phyloP scores from a whole-genome alignment of 371 early-diverging fungal species.

The Syncephalastrum racemosum region DNA sequence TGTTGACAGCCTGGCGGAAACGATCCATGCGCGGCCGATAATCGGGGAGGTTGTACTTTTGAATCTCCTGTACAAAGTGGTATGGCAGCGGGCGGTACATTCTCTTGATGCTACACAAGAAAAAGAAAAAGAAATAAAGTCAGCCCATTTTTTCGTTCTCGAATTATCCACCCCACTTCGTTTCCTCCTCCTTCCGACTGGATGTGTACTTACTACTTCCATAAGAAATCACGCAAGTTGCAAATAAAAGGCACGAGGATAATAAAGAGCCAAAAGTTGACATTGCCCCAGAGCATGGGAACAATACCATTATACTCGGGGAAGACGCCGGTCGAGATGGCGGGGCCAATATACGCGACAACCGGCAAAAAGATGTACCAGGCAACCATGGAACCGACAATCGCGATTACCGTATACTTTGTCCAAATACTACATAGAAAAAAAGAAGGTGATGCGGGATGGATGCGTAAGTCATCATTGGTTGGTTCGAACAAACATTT shows the following conservation, averaged over 20 bases:
- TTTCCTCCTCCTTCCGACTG: too few relatives aligned
- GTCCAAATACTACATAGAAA: constrained; percentile 70
- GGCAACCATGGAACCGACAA: constrained; percentile 82
- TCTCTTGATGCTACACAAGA: constrained; percentile 63
- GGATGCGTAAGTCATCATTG: too few relatives aligned
- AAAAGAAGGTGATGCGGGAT: background rate
- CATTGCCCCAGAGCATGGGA: constrained; percentile 70
- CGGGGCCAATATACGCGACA: constrained; percentile 82
- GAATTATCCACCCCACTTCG: background rate
- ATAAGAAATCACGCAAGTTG: constrained; percentile 83
- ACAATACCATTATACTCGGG: constrained; percentile 84
- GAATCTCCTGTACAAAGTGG: constrained; percentile 97
- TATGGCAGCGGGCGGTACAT: constrained; percentile 81
- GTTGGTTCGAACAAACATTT: background rate
- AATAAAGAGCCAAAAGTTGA: constrained; percentile 86
- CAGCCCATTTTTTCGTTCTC: too few relatives aligned
- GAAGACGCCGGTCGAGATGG: constrained; percentile 59
- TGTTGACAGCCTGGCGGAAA: constrained; percentile 96
- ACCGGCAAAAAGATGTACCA: constrained; percentile 89
- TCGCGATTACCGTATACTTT: constrained; percentile 80
- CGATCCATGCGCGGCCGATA: constrained; percentile 95
- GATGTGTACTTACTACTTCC: constrained; percentile 81
- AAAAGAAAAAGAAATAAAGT: constrained; percentile 3
- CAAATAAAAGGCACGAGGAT: constrained; percentile 81
- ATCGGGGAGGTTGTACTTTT: constrained; percentile 96